These are phyloP conservation scores for Aspergillus costaricaensis DNA, from an alignment of 2,329 filamentous ascomycete genomes.

Conservation along the genomic window DNA sequence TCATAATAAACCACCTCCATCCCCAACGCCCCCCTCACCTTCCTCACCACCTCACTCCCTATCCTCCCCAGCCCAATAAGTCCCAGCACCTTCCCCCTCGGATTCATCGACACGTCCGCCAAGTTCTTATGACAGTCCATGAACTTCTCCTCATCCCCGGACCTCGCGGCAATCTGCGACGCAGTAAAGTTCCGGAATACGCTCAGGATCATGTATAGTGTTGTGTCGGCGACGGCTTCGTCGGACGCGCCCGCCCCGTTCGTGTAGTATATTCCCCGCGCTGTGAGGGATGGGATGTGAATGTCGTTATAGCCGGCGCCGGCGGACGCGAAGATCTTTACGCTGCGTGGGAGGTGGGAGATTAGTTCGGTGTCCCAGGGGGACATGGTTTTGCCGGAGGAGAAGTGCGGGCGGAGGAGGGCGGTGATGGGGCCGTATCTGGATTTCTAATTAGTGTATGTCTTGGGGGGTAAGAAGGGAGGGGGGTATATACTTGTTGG, in stretches of 20 bases:
- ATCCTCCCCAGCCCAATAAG: constrained; percentile 57
- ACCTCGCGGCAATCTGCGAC: constrained; percentile 51
- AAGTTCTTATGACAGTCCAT: constrained; percentile 47
- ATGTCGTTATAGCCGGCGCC: constrained; percentile 70
- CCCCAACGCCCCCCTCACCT: constrained; percentile 44
- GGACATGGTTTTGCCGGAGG: constrained; percentile 67
- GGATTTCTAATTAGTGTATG: neutral
- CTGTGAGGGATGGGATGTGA: constrained; percentile 54
- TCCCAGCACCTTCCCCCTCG: constrained; percentile 51
- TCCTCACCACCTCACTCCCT: constrained; percentile 51
- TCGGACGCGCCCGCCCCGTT: constrained; percentile 48
- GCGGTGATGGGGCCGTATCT: constrained; percentile 45
- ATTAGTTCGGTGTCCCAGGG: constrained; percentile 65
- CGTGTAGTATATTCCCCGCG: constrained; percentile 45
- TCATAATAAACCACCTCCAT: constrained; percentile 60
- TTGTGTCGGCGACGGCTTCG: constrained; percentile 49
- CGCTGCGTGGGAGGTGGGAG: constrained; percentile 54
- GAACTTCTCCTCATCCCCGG: constrained; percentile 43
- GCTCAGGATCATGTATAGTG: constrained; percentile 46
- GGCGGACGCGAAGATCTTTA: constrained; percentile 65
- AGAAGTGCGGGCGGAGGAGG: constrained; percentile 61
- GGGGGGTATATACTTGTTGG: constrained; percentile 20
- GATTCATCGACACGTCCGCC: constrained; percentile 53
- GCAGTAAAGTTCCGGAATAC: constrained; percentile 56
- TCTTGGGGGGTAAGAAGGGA: neutral